phyloP scores from a whole-genome alignment of 108 stramenopile genomes.

The Pelagomonas calceolata region DNA sequence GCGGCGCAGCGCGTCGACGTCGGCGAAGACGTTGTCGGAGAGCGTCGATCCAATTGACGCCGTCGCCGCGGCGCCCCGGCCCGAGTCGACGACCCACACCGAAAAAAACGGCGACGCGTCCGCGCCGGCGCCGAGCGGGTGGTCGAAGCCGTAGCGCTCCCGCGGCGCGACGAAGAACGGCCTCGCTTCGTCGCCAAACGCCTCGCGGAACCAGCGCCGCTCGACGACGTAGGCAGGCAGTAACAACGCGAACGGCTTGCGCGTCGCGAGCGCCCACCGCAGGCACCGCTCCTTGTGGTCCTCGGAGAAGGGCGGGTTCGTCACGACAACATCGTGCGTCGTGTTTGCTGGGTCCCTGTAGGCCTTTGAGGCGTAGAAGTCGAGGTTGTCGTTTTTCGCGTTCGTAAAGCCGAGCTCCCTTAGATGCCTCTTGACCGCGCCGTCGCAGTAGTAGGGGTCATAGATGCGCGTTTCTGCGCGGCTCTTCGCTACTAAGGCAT shows the following conservation, averaged over 20 bases:
- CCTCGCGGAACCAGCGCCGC: conserved; percentile 47
- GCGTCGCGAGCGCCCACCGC: conserved; percentile 41
- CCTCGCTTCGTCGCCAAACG: not conserved
- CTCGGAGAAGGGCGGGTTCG: conserved; percentile 79
- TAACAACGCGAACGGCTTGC: conserved; percentile 58
- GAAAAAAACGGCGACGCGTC: conserved; percentile 58
- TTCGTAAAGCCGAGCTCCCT: conserved; percentile 4
- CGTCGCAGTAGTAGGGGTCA: conserved; percentile 23
- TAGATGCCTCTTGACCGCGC: not conserved
- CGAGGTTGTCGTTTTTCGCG: not conserved
- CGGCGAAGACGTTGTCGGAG: not conserved
- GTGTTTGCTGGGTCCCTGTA: not conserved
- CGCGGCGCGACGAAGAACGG: not conserved
- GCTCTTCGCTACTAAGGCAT: not conserved
- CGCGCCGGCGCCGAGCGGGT: conserved; percentile 72
- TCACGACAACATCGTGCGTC: conserved; percentile 55
- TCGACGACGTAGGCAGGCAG: conserved; percentile 75
- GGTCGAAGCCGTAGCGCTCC: conserved; percentile 15
- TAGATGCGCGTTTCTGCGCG: not conserved
- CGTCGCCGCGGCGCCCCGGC: not conserved
- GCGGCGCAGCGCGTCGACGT: not conserved
- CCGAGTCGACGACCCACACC: conserved; percentile 47
- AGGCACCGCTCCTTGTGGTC: conserved; percentile 69
- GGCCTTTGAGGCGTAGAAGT: not conserved
- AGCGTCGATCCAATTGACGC: not conserved